Base-by-base conservation (phyloP, 1,284 basidiomycete species). In the Abortiporus biennis region DNA sequence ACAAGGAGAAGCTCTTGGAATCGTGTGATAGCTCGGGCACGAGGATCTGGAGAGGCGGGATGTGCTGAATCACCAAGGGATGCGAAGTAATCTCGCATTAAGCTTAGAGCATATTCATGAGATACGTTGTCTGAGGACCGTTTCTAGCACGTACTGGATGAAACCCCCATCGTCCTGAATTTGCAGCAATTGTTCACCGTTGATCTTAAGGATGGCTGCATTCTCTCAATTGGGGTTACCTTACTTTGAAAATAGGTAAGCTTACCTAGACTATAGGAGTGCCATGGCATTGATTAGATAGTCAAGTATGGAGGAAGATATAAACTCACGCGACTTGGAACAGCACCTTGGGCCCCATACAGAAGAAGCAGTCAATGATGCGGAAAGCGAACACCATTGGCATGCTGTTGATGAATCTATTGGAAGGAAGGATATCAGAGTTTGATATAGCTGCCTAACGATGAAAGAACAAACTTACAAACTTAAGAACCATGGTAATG, bases 311-410 rank as follows among this genome's bases (percentile, higher is more conserved):
- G 16, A 37, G 29, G 47, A 34, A 9, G 21, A 23, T 48, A 15
- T 36, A 6, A 29, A 66, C 88, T 63, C 58, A 92, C 88, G 90
- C 92, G 44, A 95, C 85, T 76, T 99, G 95, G 72, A 99, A 99
- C 35, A 99, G 68, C 11, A 99, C 96, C 57, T 94, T 98, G 2
- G 95, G 92, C 0, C 96, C 96, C 92, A 97, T 98, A 50, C 94
- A 94, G 69, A 99, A 90, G 66, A 99, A 96, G 63, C 96, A 99
- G 62, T 99, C 96, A 2, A 97, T 92, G 57, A 99, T 93, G 36
- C 96, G 81, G 73, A 98, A 99, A 0, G 96, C 95, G 58, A 99
- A 99, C 36, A 99, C 85, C 80, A 99, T 89, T 0, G 96, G 96
- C 92, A 99, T 97, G 55, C 92, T 95, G 67, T 98, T 98, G 68